These are phyloP conservation scores for Arachis stenosperma DNA, from an alignment of 306 rosid genomes.

Conservation along the genomic window DNA sequence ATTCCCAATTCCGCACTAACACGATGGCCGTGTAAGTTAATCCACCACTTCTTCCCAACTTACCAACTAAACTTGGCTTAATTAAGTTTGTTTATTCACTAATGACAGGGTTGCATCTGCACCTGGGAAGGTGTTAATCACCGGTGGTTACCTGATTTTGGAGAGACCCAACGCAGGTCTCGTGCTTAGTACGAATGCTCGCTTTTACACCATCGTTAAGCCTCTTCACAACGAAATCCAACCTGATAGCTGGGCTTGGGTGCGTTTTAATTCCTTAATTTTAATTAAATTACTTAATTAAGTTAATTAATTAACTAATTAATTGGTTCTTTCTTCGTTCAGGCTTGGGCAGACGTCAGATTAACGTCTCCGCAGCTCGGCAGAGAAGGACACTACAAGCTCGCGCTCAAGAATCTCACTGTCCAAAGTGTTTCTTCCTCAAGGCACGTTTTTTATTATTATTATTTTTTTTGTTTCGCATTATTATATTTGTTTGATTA, in stretches of 20 bases:
- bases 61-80: background rate
- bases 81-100: no score
- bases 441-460: conserved; percentile 52
- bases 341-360: conserved; percentile 89
- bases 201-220: conserved; percentile 74
- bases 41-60: background rate
- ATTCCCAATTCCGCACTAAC: background rate
- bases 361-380: conserved; percentile 88
- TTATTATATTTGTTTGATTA: conserved; percentile 1
- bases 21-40: background rate
- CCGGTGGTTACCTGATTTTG: conserved; percentile 78
- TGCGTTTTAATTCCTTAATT: conserved; percentile 26
- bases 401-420: conserved; percentile 59
- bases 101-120: conserved; percentile 69
- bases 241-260: conserved; percentile 83
- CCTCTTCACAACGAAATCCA: conserved; percentile 58
- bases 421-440: conserved; percentile 66
- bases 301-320: background rate
- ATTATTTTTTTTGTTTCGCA: background rate
- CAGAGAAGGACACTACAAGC: conserved; percentile 75
- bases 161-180: conserved; percentile 86
- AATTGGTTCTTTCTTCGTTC: conserved; percentile 18
- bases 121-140: conserved; percentile 81
- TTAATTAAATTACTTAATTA: background rate
- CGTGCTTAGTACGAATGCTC: conserved; percentile 80